Percentiles rank a stretch among this genome's conserved stretches.
These are phyloP conservation scores for Monosporascus sp. DNA, from an alignment of 2,329 filamentous ascomycete species.

Conservation along the genomic window DNA sequence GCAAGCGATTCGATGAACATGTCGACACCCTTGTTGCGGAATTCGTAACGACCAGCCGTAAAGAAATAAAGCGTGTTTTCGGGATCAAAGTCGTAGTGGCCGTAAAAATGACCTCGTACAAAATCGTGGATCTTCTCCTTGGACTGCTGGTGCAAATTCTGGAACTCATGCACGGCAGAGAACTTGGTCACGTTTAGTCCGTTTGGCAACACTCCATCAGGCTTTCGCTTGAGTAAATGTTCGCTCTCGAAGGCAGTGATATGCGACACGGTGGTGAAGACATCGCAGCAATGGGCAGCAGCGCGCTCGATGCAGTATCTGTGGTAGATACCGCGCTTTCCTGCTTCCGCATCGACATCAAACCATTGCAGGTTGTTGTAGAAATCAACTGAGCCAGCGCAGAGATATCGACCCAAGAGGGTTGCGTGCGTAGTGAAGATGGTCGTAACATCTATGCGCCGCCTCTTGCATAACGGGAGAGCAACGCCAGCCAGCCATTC, in stretches of 20 bases:
- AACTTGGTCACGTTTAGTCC: slow-evolving; percentile 98
- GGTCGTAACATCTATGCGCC: slow-evolving; percentile 92
- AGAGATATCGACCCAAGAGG: slow-evolving; percentile 89
- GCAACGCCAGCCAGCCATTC: slow-evolving; percentile 97
- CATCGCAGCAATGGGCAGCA: slow-evolving; percentile 85
- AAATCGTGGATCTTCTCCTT: slow-evolving; percentile 99
- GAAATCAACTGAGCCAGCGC: slow-evolving; percentile 95
- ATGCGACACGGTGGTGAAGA: slow-evolving; percentile 97
- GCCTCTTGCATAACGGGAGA: slow-evolving; percentile 85
- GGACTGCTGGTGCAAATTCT: slow-evolving; percentile 92
- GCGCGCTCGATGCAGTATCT: slow-evolving; percentile 96
- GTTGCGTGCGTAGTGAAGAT: slow-evolving; percentile 99
- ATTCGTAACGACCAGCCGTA: slow-evolving; percentile 94
- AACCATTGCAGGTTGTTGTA: slow-evolving; percentile 99
- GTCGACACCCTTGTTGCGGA: slow-evolving; percentile 96
- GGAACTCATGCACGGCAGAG: slow-evolving; percentile 96
- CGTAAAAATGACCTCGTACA: slow-evolving; percentile 95
- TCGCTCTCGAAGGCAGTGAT: slow-evolving; percentile 98
- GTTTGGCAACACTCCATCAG: slow-evolving; percentile 92
- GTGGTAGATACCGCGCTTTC: slow-evolving; percentile 98
- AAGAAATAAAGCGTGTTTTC: slow-evolving; percentile 98
- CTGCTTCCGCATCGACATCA: slow-evolving; percentile 92
- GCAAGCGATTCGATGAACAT: slow-evolving; percentile 99
- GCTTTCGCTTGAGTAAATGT: slow-evolving; percentile 94
- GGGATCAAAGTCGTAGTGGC: slow-evolving; percentile 93